These are phyloP conservation scores for Populus tremula DNA, from an alignment of 345 rosid genomes.

Conservation along the genomic window DNA sequence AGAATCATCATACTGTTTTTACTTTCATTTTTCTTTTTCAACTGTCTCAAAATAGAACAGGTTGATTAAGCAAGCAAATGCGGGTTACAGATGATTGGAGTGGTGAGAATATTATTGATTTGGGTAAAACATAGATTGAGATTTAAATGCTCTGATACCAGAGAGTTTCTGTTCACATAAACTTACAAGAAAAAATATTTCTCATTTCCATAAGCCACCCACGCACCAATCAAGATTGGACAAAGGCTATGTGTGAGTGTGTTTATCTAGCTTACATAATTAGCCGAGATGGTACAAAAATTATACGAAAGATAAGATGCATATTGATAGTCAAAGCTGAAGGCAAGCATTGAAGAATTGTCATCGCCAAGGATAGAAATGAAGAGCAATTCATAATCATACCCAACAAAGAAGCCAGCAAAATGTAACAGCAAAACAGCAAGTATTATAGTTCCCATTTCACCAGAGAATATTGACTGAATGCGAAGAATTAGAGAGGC, in stretches of 20 bases:
- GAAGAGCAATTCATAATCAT: conserved; percentile 22
- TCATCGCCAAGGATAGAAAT: conserved; percentile 3
- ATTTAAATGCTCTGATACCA: not conserved
- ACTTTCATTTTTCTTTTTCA: too few relatives aligned
- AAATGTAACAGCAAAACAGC: conserved; percentile 53
- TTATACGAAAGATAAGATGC: too few relatives aligned
- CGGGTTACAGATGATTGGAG: too few relatives aligned
- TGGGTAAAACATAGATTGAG: too few relatives aligned
- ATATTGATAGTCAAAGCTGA: not conserved
- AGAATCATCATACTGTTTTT: too few relatives aligned
- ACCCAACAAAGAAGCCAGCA: conserved; percentile 66
- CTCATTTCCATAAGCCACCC: not conserved
- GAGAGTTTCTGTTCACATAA: not conserved
- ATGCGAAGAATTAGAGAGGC: conserved; percentile 27
- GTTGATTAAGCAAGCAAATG: too few relatives aligned
- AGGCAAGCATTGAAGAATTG: not conserved
- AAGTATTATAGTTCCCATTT: conserved; percentile 42
- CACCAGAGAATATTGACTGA: conserved; percentile 44
- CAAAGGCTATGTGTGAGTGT: not conserved
- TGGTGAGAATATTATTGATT: too few relatives aligned
- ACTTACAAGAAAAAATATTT: not conserved
- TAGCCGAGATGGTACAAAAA: not conserved
- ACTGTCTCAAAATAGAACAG: too few relatives aligned
- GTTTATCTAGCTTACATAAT: not conserved
- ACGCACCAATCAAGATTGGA: not conserved